A percentile compares a stretch with the other conserved stretches of the same genome.
These are phyloP conservation scores for Quambalaria eucalypti DNA, from an alignment of 1,284 basidiomycete species.

Conservation along the genomic window DNA sequence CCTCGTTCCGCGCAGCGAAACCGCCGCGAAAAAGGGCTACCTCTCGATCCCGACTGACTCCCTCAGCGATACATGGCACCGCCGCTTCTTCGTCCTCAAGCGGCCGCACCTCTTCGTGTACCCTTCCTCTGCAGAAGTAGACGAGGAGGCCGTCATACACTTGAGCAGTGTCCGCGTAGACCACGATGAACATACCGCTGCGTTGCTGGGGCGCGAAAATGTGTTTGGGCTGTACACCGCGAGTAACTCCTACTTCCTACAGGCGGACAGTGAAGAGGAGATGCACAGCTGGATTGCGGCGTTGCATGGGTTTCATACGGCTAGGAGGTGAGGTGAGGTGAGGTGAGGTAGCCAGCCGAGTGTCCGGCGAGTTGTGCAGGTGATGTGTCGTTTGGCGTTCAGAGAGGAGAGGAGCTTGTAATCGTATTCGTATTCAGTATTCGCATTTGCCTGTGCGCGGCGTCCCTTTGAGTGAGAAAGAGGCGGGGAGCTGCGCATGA, in stretches of 20 bases:
- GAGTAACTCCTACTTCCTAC: constrained; percentile 30
- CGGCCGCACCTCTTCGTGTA: constrained; percentile 79
- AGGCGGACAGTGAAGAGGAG: constrained; percentile 16
- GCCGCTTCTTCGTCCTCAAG: constrained; percentile 76
- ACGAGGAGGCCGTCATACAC: constrained; percentile 71
- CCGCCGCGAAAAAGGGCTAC: constrained; percentile 72
- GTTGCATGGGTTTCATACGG: background rate
- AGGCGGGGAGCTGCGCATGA: too few species aligned
- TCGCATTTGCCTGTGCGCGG: too few species aligned
- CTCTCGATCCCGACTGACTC: constrained; percentile 71
- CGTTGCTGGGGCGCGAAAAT: constrained; percentile 53
- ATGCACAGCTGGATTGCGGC: constrained; percentile 21
- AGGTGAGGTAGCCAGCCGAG: too few species aligned
- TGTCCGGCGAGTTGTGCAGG: too few species aligned
- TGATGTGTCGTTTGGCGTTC: too few species aligned
- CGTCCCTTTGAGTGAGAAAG: too few species aligned
- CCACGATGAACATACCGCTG: constrained; percentile 74
- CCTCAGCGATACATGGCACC: constrained; percentile 68
- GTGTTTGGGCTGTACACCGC: constrained; percentile 33
- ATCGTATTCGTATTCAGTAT: too few species aligned
- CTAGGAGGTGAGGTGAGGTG: too few species aligned
- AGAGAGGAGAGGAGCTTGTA: too few species aligned
- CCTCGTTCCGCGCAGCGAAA: constrained; percentile 55
- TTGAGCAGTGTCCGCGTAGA: constrained; percentile 67
- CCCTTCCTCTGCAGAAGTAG: constrained; percentile 66